phyloP scores from a whole-genome alignment of 225 moss, liverwort and hornwort genomes.

The Neckera pumila region DNA sequence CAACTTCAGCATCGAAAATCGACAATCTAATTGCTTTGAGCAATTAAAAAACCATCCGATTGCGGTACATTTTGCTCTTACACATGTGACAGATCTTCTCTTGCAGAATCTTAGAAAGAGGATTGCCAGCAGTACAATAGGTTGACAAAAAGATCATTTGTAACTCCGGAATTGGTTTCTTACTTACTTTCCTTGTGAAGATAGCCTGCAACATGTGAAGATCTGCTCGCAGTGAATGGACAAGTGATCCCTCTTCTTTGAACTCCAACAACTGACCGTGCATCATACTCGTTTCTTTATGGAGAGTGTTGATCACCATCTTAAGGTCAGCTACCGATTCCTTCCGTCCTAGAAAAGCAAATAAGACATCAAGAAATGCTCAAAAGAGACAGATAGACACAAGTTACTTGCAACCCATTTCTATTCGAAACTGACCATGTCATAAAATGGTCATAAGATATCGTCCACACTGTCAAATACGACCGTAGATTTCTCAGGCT shows the following conservation, averaged over 20 bases:
- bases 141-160: background rate
- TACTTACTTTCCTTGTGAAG: conserved; percentile 64
- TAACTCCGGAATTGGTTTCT: background rate
- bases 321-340: conserved; percentile 72
- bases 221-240: conserved; percentile 69
- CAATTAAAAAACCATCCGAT: background rate
- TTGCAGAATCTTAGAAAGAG: background rate
- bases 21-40: background rate
- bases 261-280: conserved; percentile 59
- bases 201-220: conserved; percentile 48
- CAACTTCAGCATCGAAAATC: background rate
- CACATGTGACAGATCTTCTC: background rate
- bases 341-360: conserved; percentile 46
- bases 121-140: background rate
- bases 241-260: conserved; percentile 61
- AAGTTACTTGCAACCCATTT: background rate
- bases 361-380: background rate
- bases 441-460: background rate
- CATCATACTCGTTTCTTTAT: conserved; percentile 82
- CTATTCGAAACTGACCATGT: background rate
- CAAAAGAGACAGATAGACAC: background rate
- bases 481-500: background rate
- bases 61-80: background rate
- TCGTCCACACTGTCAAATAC: background rate
- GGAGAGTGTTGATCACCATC: conserved; percentile 58